Evolutionary conservation across 768 basidiomycete genomes (phyloP), one percentile per base, ranked within the genome.

Genomic region (Pleurotus platypus): DNA sequence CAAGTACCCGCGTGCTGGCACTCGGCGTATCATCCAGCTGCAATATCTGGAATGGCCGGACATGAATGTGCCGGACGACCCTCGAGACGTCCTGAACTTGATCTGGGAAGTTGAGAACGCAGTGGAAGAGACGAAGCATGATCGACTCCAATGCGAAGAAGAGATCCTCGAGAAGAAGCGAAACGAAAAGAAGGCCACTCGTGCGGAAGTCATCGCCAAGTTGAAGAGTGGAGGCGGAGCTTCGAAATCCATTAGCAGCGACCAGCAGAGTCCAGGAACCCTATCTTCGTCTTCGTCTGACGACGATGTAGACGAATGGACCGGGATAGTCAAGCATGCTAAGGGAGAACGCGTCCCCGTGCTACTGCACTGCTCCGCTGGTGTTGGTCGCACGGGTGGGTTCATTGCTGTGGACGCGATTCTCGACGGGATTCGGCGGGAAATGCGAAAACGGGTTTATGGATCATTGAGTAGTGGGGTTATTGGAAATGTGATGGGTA

Each of bases 21-120:
- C 86, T 2, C 78, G 92, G n/a, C 79, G 72, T 57, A 78, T 98
- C 13, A 79, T 87, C 0, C 96, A 98, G 65, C 73, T 98, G 51
- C 96, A 98, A 69, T 98, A 94, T 66, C 79, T 95, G 39, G 88
- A 89, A 39, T 98, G 96, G 96, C 93, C 95, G 2, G 96, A 98
- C 65, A 89, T 98, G 76, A 94, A 94, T 67, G 93, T 98, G 11
- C 96, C 96, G 0, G 85, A 88, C 11, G 85, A 92, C 57, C 86
- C 95, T 0, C 74, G 81, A 5, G 88, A 86, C 5, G 75, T 98
- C 16, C 72, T 97, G 42, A 75, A 79, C 12, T 79, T 98, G 20
- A 81, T 97, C 54, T 79, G 77, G 58, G 85, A 86, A 60, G 87
- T 93, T n/a, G 86, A 78, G 15, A 67, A 69, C 49, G 78, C 74